A percentile compares a stretch with the other conserved stretches of the same genome.
These are phyloP conservation scores for Colletotrichum filicis DNA, from an alignment of 2,329 filamentous ascomycete genomes.

Conservation along the genomic window DNA sequence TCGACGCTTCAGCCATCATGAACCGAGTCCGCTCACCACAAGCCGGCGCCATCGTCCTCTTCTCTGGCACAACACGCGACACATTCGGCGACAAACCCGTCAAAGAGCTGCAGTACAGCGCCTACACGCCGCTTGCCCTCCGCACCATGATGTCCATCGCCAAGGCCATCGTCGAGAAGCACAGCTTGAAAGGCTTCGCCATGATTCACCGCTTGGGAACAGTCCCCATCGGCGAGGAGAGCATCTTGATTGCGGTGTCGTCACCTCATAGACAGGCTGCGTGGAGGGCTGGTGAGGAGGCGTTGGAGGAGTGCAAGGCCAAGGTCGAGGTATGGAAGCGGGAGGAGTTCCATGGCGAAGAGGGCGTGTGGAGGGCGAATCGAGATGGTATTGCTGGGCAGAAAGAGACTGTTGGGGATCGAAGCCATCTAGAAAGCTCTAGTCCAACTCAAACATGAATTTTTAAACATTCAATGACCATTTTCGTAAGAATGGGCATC, in stretches of 20 bases:
- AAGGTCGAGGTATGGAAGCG: slow-evolving; percentile 95
- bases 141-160: slow-evolving; percentile 75
- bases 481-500: background rate
- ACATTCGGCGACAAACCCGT: slow-evolving; percentile 79
- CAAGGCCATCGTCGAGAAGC: slow-evolving; percentile 63
- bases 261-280: slow-evolving; percentile 85
- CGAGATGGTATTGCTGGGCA: slow-evolving; percentile 74
- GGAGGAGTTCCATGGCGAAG: slow-evolving; percentile 84
- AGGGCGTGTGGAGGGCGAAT: slow-evolving; percentile 90
- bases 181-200: slow-evolving; percentile 77
- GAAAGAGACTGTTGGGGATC: slow-evolving; percentile 48
- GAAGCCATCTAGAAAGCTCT: background rate
- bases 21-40: slow-evolving; percentile 76
- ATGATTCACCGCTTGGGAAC: slow-evolving; percentile 87
- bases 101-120: slow-evolving; percentile 78
- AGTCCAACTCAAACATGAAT: background rate
- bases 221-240: slow-evolving; percentile 92
- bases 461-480: background rate
- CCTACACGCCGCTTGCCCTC: slow-evolving; percentile 78
- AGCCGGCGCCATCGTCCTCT: slow-evolving; percentile 81
- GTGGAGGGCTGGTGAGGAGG: slow-evolving; percentile 90
- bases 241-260: slow-evolving; percentile 88
- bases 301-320: slow-evolving; percentile 86
- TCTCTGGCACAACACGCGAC: slow-evolving; percentile 83
- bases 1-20: slow-evolving; percentile 69